Conservation (phyloP, 2,329 filamentous ascomycete genomes). For the Celoporthe dispersa region DNA sequence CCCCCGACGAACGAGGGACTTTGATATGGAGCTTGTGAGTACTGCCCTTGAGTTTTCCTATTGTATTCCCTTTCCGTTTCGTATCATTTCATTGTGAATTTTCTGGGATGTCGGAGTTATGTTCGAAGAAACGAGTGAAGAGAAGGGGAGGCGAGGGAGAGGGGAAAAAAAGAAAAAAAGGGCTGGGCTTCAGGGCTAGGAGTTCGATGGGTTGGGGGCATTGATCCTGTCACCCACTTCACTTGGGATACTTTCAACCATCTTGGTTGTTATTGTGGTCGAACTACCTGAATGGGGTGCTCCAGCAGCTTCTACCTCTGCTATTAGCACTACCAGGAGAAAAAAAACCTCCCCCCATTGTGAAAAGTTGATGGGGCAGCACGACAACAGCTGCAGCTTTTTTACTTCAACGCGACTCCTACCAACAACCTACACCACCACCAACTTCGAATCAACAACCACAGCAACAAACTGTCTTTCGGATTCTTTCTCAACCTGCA, state of each 20-base stretch:
- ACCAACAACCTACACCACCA: neutral
- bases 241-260: constrained; percentile 4
- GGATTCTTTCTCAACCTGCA: neutral
- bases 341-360: neutral
- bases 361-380: neutral
- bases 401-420: neutral
- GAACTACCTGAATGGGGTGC: constrained; percentile 2
- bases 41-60: constrained; percentile 29
- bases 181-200: neutral
- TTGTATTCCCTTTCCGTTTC: constrained; percentile 10
- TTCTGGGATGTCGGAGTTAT: neutral
- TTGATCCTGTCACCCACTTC: neutral
- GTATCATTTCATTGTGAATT: constrained; percentile 18
- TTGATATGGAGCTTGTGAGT: constrained; percentile 81
- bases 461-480: neutral
- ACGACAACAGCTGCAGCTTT: neutral
- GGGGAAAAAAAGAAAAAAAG: too few species aligned
- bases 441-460: constrained; percentile 2
- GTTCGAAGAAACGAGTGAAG: neutral
- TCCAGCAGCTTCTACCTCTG: neutral
- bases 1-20: constrained; percentile 76
- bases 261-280: neutral
- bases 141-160: neutral
- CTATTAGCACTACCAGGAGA: neutral
- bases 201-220: neutral